phyloP scores from a whole-genome alignment of 2,329 filamentous ascomycete species.

The Fusarium brachygibbosum region DNA sequence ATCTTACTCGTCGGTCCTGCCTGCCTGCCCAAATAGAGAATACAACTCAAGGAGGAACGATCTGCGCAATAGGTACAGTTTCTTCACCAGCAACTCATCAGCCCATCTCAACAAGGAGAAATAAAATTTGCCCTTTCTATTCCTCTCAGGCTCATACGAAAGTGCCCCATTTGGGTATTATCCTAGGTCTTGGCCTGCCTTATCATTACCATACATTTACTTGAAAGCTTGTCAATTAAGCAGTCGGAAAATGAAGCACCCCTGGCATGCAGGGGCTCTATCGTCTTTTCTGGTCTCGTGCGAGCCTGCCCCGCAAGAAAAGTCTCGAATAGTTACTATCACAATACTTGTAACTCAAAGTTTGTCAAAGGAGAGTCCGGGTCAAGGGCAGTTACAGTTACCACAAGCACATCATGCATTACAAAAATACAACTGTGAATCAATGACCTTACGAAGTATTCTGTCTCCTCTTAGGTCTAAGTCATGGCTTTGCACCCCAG shows the following conservation, averaged over 20 bases:
- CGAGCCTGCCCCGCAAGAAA: slow-evolving; percentile 8
- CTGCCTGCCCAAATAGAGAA: slow-evolving; percentile 1
- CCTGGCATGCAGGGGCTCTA: slow-evolving; percentile 35
- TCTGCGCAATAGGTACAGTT: background rate
- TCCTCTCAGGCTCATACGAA: slow-evolving; percentile 1
- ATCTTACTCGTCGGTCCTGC: slow-evolving; percentile 7
- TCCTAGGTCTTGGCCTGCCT: slow-evolving; percentile 22
- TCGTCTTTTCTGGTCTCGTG: slow-evolving; percentile 31
- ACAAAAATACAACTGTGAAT: background rate
- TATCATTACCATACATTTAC: slow-evolving; percentile 39
- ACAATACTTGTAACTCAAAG: background rate
- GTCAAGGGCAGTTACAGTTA: background rate
- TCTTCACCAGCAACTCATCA: background rate
- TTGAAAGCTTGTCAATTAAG: slow-evolving; percentile 34
- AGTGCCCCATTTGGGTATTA: slow-evolving; percentile 4
- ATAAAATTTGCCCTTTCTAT: background rate
- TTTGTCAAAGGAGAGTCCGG: background rate
- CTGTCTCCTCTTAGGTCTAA: background rate
- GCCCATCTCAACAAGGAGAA: background rate
- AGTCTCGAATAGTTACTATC: slow-evolving; percentile 5
- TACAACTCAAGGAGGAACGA: slow-evolving; percentile 2
- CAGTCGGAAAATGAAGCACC: slow-evolving; percentile 27
- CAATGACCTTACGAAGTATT: background rate
- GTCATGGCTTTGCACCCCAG: background rate
- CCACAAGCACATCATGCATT: background rate